Base-by-base conservation (phyloP, 129 eudicot species). In the Oenanthe sinensis region DNA sequence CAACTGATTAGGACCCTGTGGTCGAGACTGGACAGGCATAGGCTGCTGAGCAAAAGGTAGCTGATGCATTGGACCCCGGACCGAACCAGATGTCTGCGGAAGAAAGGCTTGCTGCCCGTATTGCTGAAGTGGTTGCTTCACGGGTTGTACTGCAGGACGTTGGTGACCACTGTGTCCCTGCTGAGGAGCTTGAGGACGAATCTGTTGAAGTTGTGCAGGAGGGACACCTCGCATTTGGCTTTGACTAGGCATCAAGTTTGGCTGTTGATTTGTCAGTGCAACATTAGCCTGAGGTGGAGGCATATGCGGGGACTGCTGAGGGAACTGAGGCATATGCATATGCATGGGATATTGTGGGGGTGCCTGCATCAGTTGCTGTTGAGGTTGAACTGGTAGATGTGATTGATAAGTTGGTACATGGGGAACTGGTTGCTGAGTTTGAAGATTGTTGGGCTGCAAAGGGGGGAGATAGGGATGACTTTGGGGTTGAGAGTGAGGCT, bases 81-180 rank as follows among this genome's bases (percentile, higher is more conserved):
- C 60, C 60, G 79, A 81, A 58, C 85, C 85, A 55, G 84, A 76
- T 19, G 80, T 47, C 79, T 87, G 94, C 37, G 84, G 89, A 48
- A 84, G 79, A 80, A 83, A 86, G 24, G 88, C 68, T 46, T 82
- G 96, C 65, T 90, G 98, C 68, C 79, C 81, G 54, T 87, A 87
- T 45, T 82, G 94, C 76, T 88, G 91, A 62, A 87, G 85, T 42
- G 85, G 81, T 72, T 91, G 97, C 76, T 88, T 96, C 81, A 65
- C 87, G 55, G 86, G 88, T 80, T 87, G 95, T 79, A 85, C 68
- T 33, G 79, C 84, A 60, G 96, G 94, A 69, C 88, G 91, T 76
- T 86, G 92, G 69, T 88, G 96, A 86, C 81, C 63, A 70, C 83
- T 79, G 39, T 82, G 81, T 30, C 79, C 81, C 6, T 84, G 77